phyloP scores from a whole-genome alignment of 176 grass and related monocot species.

The Aegilops umbellulata region DNA sequence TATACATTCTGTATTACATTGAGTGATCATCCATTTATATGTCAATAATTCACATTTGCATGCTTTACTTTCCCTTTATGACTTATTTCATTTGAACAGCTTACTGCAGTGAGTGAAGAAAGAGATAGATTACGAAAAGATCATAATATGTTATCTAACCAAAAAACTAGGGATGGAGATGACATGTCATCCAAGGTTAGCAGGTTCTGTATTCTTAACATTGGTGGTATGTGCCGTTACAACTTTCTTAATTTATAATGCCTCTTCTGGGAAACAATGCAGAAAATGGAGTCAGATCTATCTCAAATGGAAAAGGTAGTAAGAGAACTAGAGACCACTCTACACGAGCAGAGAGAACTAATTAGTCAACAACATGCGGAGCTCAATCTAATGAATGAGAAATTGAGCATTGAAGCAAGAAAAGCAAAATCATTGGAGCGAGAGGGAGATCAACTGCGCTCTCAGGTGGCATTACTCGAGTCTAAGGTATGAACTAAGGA shows the following conservation, averaged over 20 bases:
- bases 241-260: constrained; percentile 1
- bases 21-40: not conserved
- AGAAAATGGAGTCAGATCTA: constrained; percentile 68
- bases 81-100: constrained; percentile 53
- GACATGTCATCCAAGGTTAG: constrained; percentile 56
- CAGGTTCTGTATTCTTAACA: constrained; percentile 15
- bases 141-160: constrained; percentile 32
- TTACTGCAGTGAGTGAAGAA: constrained; percentile 85
- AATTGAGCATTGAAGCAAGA: constrained; percentile 71
- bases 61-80: constrained; percentile 33
- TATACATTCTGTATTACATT: constrained; percentile 9
- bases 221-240: constrained; percentile 1
- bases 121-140: constrained; percentile 74
- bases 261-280: not conserved
- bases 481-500: constrained; percentile 62
- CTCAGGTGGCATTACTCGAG: constrained; percentile 84
- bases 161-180: constrained; percentile 42
- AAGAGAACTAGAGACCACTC: constrained; percentile 63
- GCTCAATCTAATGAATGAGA: constrained; percentile 73
- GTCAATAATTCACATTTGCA: not conserved
- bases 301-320: constrained; percentile 65
- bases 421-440: constrained; percentile 88
- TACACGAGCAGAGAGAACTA: constrained; percentile 66
- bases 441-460: constrained; percentile 81
- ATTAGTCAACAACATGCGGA: constrained; percentile 67